These are phyloP conservation scores for Xylaria sp. DNA, from an alignment of 2,329 filamentous ascomycete species.

Conservation along the genomic window DNA sequence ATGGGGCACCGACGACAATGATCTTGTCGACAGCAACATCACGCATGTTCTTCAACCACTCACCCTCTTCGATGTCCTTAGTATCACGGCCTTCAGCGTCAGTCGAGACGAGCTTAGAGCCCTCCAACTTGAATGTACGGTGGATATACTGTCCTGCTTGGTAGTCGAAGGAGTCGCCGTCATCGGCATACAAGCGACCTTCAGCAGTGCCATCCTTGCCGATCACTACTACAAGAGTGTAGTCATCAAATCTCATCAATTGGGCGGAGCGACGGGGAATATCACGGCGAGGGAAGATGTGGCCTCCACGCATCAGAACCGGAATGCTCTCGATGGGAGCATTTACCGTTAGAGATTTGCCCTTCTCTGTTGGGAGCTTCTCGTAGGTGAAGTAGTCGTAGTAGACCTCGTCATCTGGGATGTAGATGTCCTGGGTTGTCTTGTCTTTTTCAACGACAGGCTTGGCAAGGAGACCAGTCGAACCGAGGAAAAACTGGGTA, in stretches of 20 bases:
- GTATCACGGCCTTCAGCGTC: conserved; percentile 54
- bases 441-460: conserved; percentile 77
- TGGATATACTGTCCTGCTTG: conserved; percentile 83
- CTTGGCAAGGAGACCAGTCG: conserved; percentile 85
- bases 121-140: conserved; percentile 66
- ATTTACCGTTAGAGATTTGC: conserved; percentile 62
- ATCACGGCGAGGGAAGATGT: conserved; percentile 87
- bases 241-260: conserved; percentile 91
- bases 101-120: conserved; percentile 59
- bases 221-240: conserved; percentile 79
- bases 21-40: conserved; percentile 78
- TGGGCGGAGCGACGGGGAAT: conserved; percentile 77
- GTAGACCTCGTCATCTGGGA: conserved; percentile 84
- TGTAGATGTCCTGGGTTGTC: conserved; percentile 70
- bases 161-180: conserved; percentile 89
- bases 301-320: conserved; percentile 85
- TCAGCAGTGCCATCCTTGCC: conserved; percentile 62
- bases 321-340: conserved; percentile 84
- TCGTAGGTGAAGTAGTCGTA: conserved; percentile 94
- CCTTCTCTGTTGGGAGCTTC: conserved; percentile 61
- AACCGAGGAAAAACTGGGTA: conserved; percentile 87
- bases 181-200: conserved; percentile 84
- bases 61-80: conserved; percentile 58
- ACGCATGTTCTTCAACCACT: conserved; percentile 74
- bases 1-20: conserved; percentile 73